These are phyloP conservation scores for Viridothelium virens DNA, from an alignment of 495 filamentous ascomycete genomes.

Conservation along the genomic window DNA sequence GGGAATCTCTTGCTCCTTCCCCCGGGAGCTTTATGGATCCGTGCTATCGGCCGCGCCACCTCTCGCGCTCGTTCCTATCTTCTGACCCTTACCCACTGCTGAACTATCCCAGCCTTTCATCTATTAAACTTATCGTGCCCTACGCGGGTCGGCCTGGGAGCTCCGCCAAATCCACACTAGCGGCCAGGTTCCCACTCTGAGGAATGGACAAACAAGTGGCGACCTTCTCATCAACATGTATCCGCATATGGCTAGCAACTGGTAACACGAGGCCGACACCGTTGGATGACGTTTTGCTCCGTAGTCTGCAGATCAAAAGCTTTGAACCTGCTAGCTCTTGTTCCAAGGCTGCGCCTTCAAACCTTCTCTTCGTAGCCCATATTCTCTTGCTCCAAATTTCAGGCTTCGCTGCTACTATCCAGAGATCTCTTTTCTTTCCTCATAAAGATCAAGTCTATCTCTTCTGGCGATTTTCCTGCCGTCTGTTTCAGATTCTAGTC, in stretches of 20 bases:
- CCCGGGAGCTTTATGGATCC: not conserved
- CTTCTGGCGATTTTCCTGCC: not conserved
- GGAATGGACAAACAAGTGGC: too few relatives aligned
- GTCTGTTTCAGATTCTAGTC: not conserved
- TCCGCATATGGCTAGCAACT: too few relatives aligned
- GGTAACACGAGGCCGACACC: not conserved
- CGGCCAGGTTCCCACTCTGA: not conserved
- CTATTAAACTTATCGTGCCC: too few relatives aligned
- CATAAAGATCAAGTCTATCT: slow-evolving; percentile 8
- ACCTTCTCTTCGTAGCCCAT: not conserved
- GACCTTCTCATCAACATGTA: too few relatives aligned
- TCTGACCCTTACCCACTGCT: not conserved
- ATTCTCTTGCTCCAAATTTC: not conserved
- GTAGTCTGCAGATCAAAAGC: not conserved
- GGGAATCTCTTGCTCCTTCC: not conserved
- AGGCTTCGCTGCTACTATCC: slow-evolving; percentile 1
- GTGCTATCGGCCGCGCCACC: not conserved
- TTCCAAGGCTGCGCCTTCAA: not conserved
- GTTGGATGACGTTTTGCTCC: not conserved
- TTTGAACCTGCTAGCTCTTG: not conserved
- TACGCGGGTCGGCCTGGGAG: not conserved
- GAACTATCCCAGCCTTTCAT: not conserved
- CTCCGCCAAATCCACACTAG: not conserved
- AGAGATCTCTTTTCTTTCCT: slow-evolving; percentile 5
- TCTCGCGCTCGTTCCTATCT: not conserved